Evolutionary conservation across 371 early-diverging fungal species (phyloP).

Genomic region (Massospora cicadina): DNA sequence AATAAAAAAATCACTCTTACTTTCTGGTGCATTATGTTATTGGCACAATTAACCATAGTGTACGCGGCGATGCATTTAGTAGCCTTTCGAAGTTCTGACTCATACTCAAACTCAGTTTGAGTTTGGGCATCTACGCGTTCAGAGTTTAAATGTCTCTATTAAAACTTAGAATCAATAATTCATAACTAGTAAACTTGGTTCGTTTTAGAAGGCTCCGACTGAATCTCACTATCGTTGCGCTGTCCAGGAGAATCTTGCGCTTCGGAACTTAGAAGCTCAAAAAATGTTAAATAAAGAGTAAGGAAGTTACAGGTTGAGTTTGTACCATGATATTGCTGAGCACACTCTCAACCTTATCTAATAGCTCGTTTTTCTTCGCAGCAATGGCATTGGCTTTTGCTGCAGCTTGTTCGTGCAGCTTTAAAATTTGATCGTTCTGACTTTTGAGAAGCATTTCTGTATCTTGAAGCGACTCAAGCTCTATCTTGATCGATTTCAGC

Average conservation of each 20-base stretch:
- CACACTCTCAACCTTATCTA: background rate
- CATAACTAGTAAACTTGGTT: too few species aligned
- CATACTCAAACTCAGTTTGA: background rate
- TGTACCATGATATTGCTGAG: background rate
- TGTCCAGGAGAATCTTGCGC: too few species aligned
- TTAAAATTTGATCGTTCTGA: background rate
- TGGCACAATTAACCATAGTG: background rate
- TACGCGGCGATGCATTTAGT: background rate
- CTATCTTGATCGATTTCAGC: background rate
- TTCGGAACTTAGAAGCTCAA: too few species aligned
- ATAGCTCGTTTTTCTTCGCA: background rate
- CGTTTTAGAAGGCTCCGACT: too few species aligned
- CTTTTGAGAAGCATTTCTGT: background rate
- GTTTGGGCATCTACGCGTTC: background rate
- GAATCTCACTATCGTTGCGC: too few species aligned
- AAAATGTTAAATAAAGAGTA: too few species aligned
- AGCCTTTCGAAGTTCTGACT: background rate
- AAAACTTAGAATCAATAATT: background rate
- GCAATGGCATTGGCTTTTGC: background rate
- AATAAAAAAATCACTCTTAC: background rate
- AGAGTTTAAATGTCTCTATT: background rate
- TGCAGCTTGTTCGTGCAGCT: background rate
- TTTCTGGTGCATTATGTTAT: background rate
- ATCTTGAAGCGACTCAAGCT: background rate
- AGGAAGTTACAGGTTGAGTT: background rate